These are phyloP conservation scores for Dunaliella primolecta DNA, from an alignment of 139 green algal genomes.

Conservation along the genomic window DNA sequence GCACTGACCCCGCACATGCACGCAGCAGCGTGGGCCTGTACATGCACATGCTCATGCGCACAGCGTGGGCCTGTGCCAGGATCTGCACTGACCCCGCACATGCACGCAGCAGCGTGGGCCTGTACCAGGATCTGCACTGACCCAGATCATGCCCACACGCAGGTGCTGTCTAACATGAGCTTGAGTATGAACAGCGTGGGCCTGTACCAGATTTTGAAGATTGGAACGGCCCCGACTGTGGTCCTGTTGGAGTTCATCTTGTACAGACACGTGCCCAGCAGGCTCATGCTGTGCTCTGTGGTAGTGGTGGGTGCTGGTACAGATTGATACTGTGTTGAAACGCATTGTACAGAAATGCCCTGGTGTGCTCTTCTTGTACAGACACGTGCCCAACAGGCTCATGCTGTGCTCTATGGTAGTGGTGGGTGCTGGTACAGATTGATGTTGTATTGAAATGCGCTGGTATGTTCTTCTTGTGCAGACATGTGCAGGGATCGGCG, in stretches of 20 bases:
- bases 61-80: too few relatives aligned
- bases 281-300: neutral
- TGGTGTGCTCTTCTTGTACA: conserved; percentile 41
- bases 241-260: conserved; percentile 19
- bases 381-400: conserved; percentile 25
- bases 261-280: conserved; percentile 41
- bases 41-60: too few relatives aligned
- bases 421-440: neutral
- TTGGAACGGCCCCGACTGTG: neutral
- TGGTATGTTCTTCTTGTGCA: conserved; percentile 41
- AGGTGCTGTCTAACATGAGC: conserved; percentile 4
- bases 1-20: too few relatives aligned
- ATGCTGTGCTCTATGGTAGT: neutral
- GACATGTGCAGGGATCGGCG: too few relatives aligned
- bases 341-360: neutral
- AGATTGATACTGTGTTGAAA: neutral
- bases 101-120: neutral
- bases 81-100: too few relatives aligned
- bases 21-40: too few relatives aligned
- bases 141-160: neutral
- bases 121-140: neutral
- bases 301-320: neutral
- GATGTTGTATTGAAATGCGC: neutral
- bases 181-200: conserved; percentile 6
- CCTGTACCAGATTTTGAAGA: conserved; percentile 7